Base-by-base conservation (phyloP, 495 filamentous ascomycete genomes). In the Aspergillus saccharolyticus region DNA sequence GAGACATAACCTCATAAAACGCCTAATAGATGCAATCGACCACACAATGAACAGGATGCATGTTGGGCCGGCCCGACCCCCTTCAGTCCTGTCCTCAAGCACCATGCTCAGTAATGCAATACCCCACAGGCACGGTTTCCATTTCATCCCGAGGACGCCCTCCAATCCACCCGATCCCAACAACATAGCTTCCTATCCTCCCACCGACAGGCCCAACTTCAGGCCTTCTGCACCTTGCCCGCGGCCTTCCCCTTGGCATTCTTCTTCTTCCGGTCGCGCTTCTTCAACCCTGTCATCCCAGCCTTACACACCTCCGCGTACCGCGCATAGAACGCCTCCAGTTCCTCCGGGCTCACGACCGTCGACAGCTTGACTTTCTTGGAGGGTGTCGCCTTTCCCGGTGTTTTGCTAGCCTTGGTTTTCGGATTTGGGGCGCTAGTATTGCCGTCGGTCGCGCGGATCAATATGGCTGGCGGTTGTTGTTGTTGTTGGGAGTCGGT, bases 241-340 rank as follows among this genome's bases (percentile, higher is more conserved):
- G 82, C 84, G 53, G 71, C 75, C 75, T 83, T 89, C 70, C 83
- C 88, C 81, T 88, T 90, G 54, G 83, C 84, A 78, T 84, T 84
- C 51, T 79, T 79, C 74, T 89, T 89, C 79, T 92, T 96, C 63
- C 90, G 80, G 78, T 97, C 91, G 54, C 93, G 76, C 76, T 95
- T 96, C 88, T 96, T 97, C 77, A 98, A 64, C 18, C 80, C 83
- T 24, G 82, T 77, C 92, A 97, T 97, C 17, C 91, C 90, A 0
- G 78, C 72, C 75, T 94, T 97, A 70, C 91, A 96, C 7, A 90
- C 79, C 63, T 97, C 95, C n/a, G 91, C 91, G 72, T 97, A 98
- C 43, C 83, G 80, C 16, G 76, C 76, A 71, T 89, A 98, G 63
- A 98, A 98, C 0, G 68, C 74, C 42, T 96, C 90, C 4, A 97